These are phyloP conservation scores for Odonthalia washingtoniensis DNA, from an alignment of 31 red algal genomes.

Conservation along the genomic window DNA sequence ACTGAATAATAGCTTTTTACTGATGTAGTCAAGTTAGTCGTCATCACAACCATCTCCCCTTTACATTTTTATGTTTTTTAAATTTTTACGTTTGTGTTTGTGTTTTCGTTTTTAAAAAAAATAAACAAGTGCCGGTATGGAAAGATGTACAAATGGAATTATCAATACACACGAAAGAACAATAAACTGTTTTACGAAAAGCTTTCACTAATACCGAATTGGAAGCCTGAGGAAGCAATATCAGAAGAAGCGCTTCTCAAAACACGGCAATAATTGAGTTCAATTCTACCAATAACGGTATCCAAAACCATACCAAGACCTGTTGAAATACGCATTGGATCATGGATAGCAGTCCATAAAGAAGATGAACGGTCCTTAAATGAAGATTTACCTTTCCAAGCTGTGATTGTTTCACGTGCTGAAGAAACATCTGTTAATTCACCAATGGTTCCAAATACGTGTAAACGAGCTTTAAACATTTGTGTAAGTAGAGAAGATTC, in stretches of 20 bases:
- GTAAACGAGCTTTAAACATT: conserved; percentile 62
- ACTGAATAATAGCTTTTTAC: no score
- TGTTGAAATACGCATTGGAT: conserved; percentile 53
- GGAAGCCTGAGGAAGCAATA: conserved; percentile 62
- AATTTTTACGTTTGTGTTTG: no score
- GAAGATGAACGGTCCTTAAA: conserved; percentile 26
- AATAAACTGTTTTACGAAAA: conserved; percentile 79
- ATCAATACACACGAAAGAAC: no score
- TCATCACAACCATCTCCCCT: no score
- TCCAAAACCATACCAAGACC: conserved; percentile 78
- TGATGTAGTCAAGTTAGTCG: no score
- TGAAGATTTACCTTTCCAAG: background rate
- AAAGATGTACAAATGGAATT: no score
- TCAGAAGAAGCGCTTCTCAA: conserved; percentile 62
- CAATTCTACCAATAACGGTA: conserved; percentile 71
- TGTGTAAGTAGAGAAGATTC: conserved; percentile 51
- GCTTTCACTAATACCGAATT: conserved; percentile 79
- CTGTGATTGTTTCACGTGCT: conserved; percentile 13
- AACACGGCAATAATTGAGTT: conserved; percentile 77
- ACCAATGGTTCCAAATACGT: conserved; percentile 78
- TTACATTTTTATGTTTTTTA: no score
- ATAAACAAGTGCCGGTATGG: no score
- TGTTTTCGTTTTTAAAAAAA: no score
- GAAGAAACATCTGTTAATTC: conserved; percentile 34
- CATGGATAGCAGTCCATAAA: conserved; percentile 30